A percentile compares a stretch with the other conserved stretches of the same genome.
These are phyloP conservation scores for Magnolia officinalis DNA, from an alignment of 164 flowering plant genomes.

Conservation along the genomic window DNA sequence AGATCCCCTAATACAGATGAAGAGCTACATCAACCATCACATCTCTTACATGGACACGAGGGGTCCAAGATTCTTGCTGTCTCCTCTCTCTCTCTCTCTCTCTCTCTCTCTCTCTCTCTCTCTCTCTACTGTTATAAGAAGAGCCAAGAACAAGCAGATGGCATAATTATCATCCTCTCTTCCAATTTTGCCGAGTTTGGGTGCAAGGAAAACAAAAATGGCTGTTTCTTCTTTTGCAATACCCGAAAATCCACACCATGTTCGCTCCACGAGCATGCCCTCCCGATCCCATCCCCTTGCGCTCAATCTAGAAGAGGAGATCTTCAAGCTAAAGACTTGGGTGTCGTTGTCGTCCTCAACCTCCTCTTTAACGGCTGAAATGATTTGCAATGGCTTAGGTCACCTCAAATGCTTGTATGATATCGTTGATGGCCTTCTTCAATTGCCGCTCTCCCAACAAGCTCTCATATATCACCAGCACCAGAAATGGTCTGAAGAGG, in stretches of 20 bases:
- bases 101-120: not conserved
- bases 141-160: not conserved
- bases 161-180: not conserved
- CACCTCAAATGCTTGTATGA: constrained; percentile 10
- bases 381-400: not conserved
- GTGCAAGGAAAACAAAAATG: constrained; percentile 1
- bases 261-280: constrained; percentile 4
- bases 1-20: not conserved
- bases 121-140: not conserved
- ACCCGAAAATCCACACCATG: not conserved
- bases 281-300: constrained; percentile 1
- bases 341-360: not conserved
- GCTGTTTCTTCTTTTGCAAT: not conserved
- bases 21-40: not conserved
- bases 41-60: not conserved
- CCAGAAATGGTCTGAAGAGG: constrained; percentile 27
- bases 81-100: too few species aligned
- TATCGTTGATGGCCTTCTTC: constrained; percentile 17
- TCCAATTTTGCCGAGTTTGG: not conserved
- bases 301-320: not conserved
- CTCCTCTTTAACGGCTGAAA: not conserved
- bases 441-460: constrained; percentile 12
- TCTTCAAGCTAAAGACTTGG: not conserved
- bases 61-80: not conserved
- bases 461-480: constrained; percentile 9